Conservation (phyloP, 768 basidiomycete species). For the Serendipita indica region DNA sequence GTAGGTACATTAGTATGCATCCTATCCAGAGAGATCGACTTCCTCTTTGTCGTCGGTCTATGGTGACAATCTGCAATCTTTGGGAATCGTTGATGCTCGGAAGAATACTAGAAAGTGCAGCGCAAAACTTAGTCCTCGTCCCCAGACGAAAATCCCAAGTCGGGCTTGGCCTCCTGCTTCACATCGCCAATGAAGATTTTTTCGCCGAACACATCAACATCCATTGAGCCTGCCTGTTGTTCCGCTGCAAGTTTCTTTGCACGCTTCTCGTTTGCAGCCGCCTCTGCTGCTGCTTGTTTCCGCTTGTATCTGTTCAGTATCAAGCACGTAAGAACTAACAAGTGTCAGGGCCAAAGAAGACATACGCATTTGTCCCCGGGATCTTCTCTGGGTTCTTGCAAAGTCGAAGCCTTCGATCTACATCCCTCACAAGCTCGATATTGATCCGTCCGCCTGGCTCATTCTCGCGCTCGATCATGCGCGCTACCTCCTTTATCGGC, state of each 20-base stretch:
- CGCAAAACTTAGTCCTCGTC: background rate
- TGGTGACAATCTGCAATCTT: too few species aligned
- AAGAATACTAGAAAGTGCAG: too few species aligned
- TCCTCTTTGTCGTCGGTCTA: too few species aligned
- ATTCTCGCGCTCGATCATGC: constrained; percentile 43
- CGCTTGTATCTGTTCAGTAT: constrained; percentile 20
- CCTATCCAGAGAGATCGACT: too few species aligned
- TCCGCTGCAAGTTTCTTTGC: constrained; percentile 19
- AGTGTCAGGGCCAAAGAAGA: constrained; percentile 21
- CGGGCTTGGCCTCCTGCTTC: background rate
- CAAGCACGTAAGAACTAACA: background rate
- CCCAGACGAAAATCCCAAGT: background rate
- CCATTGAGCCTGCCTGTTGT: constrained; percentile 14
- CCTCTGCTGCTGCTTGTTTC: constrained; percentile 58
- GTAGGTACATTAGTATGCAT: too few species aligned
- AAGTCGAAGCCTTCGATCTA: constrained; percentile 70
- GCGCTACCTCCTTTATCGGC: constrained; percentile 26
- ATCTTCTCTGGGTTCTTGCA: constrained; percentile 97
- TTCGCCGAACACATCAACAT: background rate
- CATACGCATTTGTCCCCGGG: constrained; percentile 71
- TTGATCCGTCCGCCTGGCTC: constrained; percentile 48
- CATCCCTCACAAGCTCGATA: constrained; percentile 70
- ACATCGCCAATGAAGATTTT: background rate
- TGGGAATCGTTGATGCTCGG: too few species aligned
- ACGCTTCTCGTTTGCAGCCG: constrained; percentile 52